Conservation (phyloP, 768 basidiomycete genomes). For the Lactarius psammicola region DNA sequence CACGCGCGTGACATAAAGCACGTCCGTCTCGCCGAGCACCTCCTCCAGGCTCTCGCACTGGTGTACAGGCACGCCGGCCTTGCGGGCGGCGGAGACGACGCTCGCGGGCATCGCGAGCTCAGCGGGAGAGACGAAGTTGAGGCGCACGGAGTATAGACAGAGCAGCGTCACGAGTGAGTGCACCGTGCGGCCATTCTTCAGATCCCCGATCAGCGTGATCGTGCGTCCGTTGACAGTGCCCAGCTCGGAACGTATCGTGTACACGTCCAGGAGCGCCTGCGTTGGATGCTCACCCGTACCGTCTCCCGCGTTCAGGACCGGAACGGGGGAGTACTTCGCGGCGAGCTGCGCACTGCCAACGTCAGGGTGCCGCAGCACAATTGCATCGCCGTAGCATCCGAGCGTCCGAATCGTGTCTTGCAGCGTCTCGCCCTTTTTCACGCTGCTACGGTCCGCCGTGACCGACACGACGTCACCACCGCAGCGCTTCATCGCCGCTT, state of each 20-base stretch:
- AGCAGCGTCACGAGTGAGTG: conserved; percentile 93
- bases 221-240: conserved; percentile 97
- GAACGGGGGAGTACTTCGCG: conserved; percentile 95
- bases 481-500: conserved; percentile 97
- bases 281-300: conserved; percentile 98
- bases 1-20: conserved; percentile 93
- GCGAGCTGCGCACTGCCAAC: conserved; percentile 92
- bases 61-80: conserved; percentile 74
- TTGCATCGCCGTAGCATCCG: conserved; percentile 92
- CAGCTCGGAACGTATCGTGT: conserved; percentile 95
- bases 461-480: conserved; percentile 94
- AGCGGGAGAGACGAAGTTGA: conserved; percentile 93
- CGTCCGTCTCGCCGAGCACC: conserved; percentile 89
- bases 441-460: conserved; percentile 77
- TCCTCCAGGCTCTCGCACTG: conserved; percentile 90
- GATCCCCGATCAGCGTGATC: conserved; percentile 88
- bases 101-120: conserved; percentile 85
- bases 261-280: conserved; percentile 86
- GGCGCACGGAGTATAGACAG: conserved; percentile 85
- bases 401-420: conserved; percentile 93
- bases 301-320: conserved; percentile 95
- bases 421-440: conserved; percentile 89
- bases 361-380: conserved; percentile 92
- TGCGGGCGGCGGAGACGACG: conserved; percentile 80
- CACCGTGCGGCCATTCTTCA: conserved; percentile 97